Evolutionary conservation across 2,329 filamentous ascomycete species (phyloP).

Genomic region (Claviceps capensis): DNA sequence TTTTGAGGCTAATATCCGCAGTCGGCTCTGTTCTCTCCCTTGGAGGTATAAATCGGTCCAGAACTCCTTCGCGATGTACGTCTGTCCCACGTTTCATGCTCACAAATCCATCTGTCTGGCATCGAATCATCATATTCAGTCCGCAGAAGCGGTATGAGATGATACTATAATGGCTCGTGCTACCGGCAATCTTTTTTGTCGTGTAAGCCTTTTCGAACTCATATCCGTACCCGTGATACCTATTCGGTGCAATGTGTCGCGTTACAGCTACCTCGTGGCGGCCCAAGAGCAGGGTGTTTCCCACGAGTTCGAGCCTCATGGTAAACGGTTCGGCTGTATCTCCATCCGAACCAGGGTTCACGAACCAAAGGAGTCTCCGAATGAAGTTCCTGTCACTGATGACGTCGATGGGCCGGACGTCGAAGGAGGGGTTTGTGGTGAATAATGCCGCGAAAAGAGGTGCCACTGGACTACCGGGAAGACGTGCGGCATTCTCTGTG

Average conservation of each 20-base stretch:
- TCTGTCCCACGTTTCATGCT: no score
- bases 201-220: slow-evolving; percentile 33
- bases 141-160: no score
- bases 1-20: no score
- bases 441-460: slow-evolving; percentile 31
- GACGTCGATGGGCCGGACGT: slow-evolving; percentile 25
- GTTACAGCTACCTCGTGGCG: slow-evolving; percentile 18
- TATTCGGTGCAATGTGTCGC: slow-evolving; percentile 16
- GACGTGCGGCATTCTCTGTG: slow-evolving; percentile 30
- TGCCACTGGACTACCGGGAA: slow-evolving; percentile 29
- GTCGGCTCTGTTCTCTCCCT: no score
- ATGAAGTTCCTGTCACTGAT: slow-evolving; percentile 34
- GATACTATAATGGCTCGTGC: slow-evolving; percentile 17
- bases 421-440: slow-evolving; percentile 22
- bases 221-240: slow-evolving; percentile 29
- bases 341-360: slow-evolving; percentile 16
- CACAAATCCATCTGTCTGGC: no score
- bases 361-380: slow-evolving; percentile 32
- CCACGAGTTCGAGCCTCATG: slow-evolving; percentile 25
- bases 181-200: slow-evolving; percentile 16
- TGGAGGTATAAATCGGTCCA: no score
- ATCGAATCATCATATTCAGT: no score
- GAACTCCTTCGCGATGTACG: no score
- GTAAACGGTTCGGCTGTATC: slow-evolving; percentile 21
- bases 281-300: slow-evolving; percentile 24